Evolutionary conservation across 2,329 filamentous ascomycete genomes (phyloP), one percentile per base, ranked within the genome.

Genomic region (Domatiomyces catenatus): DNA sequence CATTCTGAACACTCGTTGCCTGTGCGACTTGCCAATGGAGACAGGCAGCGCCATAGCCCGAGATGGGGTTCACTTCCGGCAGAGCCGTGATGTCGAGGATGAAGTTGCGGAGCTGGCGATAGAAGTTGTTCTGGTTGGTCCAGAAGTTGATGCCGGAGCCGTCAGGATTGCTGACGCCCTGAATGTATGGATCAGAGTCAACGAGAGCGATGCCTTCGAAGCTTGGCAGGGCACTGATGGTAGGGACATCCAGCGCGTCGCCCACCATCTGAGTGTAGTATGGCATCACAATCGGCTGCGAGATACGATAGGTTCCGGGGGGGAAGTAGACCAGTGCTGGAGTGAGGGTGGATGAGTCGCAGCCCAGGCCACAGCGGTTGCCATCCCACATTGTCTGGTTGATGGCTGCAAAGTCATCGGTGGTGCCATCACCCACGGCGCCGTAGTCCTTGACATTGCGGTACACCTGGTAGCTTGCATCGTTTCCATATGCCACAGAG

Each of bases 191-290:
- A 62, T 96, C 83, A 1, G 86, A 75, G 63, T 95, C 89, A 58
- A 98, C 84, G 49, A 96, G 77, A 44, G 84, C 89, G 71, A 95
- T 93, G 46, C 90, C 92, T 2, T 72, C 58, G 62, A 96, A 98
- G 60, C 73, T 71, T 44, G 81, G 65, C 1, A 79, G 66, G 2
- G 84, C 83, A 71, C 90, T 87, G 66, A 95, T 73, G 0, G 81
- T 82, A 0, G 90, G 88, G 12, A 82, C 67, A 55, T 76, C 72
- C 60, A 77, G 63, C 47, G 83, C 80, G 70, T 96, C 88, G 51
- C 90, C 90, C 36, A 95, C 74, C 54, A 96, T 79, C 66, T 95
- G 88, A 8, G 89, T 94, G 72, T 94, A 94, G 74, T 96, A 96
- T 67, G 83, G 83, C 65, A 88, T 83, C 48, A 88, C 69, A 58